Evolutionary conservation across 2,329 filamentous ascomycete species (phyloP), one percentile per base, ranked within the genome.

Genomic region (Penicillium sp.): DNA sequence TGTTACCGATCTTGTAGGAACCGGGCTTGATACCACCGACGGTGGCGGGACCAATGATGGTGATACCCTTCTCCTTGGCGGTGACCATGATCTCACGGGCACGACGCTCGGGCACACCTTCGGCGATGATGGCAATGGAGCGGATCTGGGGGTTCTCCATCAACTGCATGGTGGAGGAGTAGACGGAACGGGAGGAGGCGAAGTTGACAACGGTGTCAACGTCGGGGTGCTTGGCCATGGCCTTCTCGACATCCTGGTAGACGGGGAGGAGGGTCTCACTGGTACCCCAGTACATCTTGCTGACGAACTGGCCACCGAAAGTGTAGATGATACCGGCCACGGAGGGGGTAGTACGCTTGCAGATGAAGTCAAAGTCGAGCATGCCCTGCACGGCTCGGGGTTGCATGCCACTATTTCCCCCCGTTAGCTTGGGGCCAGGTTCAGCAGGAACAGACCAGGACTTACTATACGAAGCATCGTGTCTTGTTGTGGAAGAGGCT

Each of bases 251-350:
- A 72, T 90, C 85, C 82, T 99, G 93, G 86, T 99, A 99, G 75
- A 99, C 94, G 61, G 94, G 94, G 68, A 99, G 86, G 64, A 99
- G 88, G 60, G 94, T 99, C 84, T 99, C 94, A 81, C 92, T 97
- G 73, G 94, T 99, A 73, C 94, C 94, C 94, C 94, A 99, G 89
- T 99, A 99, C 94, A 99, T 97, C 88, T 99, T 99, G 88, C 92
- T 97, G 75, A 99, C 94, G 87, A 99, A 99, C 81, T 99, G 94
- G 67, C 94, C 94, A 76, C 94, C 94, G 74, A 99, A 99, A 69
- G 94, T 97, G 84, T 99, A 99, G 84, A 99, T 97, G 80, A 99
- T 97, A 75, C 92, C 94, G 65, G 94, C 94, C 55, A 99, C 94
- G 55, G 94, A 99, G 62, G 94, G 94, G 57, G 90, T 95, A 75